Conservation (phyloP, 768 basidiomycete genomes). For the Pisolithus microcarpus region DNA sequence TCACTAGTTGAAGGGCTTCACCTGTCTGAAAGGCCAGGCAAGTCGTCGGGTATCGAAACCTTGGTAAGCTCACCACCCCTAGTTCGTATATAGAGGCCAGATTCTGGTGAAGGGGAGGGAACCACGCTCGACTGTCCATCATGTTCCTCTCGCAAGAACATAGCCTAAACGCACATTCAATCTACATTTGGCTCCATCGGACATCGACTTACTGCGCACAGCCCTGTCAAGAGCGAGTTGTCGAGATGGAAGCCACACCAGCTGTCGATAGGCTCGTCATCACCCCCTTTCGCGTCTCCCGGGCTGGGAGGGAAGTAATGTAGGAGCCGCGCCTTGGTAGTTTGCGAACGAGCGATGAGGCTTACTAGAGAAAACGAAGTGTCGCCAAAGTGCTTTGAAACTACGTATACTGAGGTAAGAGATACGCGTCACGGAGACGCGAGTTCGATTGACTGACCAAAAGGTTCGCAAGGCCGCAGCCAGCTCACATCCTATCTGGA, state of each 20-base stretch:
- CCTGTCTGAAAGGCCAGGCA: constrained; percentile 96
- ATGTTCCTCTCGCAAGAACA: constrained; percentile 61
- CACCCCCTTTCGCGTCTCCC: constrained; percentile 28
- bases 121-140: constrained; percentile 41
- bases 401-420: constrained; percentile 29
- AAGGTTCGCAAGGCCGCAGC: constrained; percentile 87
- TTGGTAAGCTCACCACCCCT: constrained; percentile 73
- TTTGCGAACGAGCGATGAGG: constrained; percentile 70
- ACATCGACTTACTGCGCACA: constrained; percentile 64
- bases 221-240: constrained; percentile 83
- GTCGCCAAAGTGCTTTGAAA: constrained; percentile 59
- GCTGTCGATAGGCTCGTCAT: constrained; percentile 69
- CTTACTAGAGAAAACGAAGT: constrained; percentile 56
- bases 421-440: neutral
- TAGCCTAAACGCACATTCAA: constrained; percentile 44
- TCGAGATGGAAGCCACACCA: constrained; percentile 97
- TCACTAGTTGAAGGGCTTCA: constrained; percentile 88
- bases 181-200: constrained; percentile 1
- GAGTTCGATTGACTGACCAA: constrained; percentile 45
- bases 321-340: constrained; percentile 87
- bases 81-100: constrained; percentile 89
- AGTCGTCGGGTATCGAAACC: constrained; percentile 76
- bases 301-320: constrained; percentile 84
- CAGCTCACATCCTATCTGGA: constrained; percentile 72
- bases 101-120: constrained; percentile 61